Conservation (phyloP, 176 grass and related monocot genomes). For the Avena sativa region DNA sequence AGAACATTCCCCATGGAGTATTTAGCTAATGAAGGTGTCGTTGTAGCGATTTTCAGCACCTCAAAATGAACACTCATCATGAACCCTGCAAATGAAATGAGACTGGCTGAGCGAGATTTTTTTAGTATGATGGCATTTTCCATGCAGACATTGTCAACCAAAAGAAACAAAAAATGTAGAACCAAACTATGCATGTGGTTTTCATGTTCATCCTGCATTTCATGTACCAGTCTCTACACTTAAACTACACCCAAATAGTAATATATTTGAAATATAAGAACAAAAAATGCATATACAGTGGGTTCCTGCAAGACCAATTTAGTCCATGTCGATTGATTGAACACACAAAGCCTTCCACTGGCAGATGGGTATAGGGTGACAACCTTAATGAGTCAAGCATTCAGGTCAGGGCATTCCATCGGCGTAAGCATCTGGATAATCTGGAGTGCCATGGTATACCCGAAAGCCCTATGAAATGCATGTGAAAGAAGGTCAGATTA, state of each 20-base stretch:
- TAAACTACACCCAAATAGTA: background rate
- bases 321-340: background rate
- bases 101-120: background rate
- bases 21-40: background rate
- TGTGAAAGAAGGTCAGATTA: background rate
- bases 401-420: background rate
- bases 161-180: background rate
- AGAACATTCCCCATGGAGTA: background rate
- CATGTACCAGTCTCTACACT: background rate
- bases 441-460: background rate
- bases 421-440: background rate
- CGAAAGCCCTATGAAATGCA: background rate
- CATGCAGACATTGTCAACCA: background rate
- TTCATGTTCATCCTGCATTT: background rate
- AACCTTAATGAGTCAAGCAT: background rate
- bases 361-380: background rate
- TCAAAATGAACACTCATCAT: background rate
- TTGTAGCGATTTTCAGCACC: background rate
- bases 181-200: background rate
- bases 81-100: conserved; percentile 27
- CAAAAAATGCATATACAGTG: background rate
- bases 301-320: background rate
- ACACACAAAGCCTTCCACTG: background rate
- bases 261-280: conserved; percentile 1
- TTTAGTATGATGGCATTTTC: background rate